Conservation (phyloP, 2,329 filamentous ascomycete genomes). For the Aureobasidium sp. region DNA sequence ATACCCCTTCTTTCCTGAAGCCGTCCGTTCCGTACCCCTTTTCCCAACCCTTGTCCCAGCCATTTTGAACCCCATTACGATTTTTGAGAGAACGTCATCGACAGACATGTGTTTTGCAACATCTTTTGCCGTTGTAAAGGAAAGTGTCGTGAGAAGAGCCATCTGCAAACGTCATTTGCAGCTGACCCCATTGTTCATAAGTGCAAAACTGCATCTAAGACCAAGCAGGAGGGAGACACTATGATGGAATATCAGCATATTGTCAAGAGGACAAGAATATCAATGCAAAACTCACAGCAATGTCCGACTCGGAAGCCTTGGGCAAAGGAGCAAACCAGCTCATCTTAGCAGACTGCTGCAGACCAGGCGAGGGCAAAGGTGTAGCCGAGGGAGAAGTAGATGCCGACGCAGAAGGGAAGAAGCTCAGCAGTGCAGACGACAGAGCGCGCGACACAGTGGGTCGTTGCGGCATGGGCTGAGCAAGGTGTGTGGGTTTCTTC, state of each 20-base stretch:
- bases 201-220: background rate
- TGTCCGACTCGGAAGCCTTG: conserved; percentile 1
- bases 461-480: background rate
- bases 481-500: background rate
- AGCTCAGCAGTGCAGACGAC: conserved; percentile 6
- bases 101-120: background rate
- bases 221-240: conserved; percentile 10
- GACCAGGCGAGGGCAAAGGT: conserved; percentile 11
- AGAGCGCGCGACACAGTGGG: conserved; percentile 6
- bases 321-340: conserved; percentile 10
- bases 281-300: conserved; percentile 1
- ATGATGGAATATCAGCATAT: background rate
- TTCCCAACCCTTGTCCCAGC: background rate
- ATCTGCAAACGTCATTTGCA: conserved; percentile 4
- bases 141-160: background rate
- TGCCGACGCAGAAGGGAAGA: conserved; percentile 3
- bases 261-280: background rate
- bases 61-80: background rate
- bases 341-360: conserved; percentile 4
- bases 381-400: conserved; percentile 7
- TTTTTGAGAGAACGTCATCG: background rate
- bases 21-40: background rate
- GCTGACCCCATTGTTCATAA: background rate
- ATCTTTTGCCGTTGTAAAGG: background rate
- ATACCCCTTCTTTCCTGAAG: background rate